Base-by-base conservation (phyloP, 495 filamentous ascomycete species). In the Tuber calosporum region DNA sequence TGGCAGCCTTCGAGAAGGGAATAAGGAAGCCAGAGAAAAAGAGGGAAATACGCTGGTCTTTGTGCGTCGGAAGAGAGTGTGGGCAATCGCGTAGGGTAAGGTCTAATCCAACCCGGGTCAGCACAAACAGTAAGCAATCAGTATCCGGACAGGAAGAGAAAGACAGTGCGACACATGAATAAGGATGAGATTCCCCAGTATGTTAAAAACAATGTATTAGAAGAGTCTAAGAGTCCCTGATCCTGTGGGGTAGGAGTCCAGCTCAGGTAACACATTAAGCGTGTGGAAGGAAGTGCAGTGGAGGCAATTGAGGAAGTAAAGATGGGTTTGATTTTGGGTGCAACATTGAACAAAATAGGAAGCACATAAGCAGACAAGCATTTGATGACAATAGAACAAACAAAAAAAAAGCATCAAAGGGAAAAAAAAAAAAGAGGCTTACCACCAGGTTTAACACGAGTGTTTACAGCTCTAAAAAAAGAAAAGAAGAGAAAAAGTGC, bases 11-110 rank as follows among this genome's bases (percentile, higher is more conserved):
- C 37, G 68, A 75, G 38, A 67, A 78, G 53, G 41, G 62, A 71
- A 39, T 53, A 68, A 69, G 75, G 73, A 78, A 71, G 70, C 73
- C 42, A 53, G 68, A 73, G 73, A 69, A 67, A 68, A 68, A 72
- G 75, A 66, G 36, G 70, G 76, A 78, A 66, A 75, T 73, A 78
- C 75, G 73, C 73, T 70, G 76, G 74, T 68, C 68, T 72, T n/a
- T 71, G 58, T 76, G 68, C 45, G 76, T 30, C 48, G n/a, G 53
- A 62, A 30, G 53, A 26, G n/a, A 30, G 9, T 58, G 48, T 62
- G n/a, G 30, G 75, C 67, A 75, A 78, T 77, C 68, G 70, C 76
- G 70, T 70, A 77, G 41, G 67, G 72, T 62, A 73, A 62, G 72
- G 73, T 48, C 48, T 74, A 45, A 74, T 74, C 62, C 72, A 73